Percentiles rank a stretch among this genome's conserved stretches.
Conservation (phyloP, 1,139 yeast species). For the Magnusiomyces ingens region DNA sequence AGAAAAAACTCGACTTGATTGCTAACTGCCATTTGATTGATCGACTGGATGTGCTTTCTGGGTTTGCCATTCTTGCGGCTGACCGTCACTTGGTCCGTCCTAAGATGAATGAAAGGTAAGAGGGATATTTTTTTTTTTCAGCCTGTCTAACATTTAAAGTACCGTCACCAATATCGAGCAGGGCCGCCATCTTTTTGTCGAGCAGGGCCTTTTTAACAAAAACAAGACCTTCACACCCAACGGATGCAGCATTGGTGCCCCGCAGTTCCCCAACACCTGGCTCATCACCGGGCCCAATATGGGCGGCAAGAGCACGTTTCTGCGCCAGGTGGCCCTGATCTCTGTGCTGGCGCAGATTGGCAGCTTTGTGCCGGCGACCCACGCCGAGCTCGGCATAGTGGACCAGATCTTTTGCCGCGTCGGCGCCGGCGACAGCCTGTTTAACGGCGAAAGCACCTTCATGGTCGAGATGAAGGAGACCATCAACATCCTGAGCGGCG, state of each 20-base stretch:
- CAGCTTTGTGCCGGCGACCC: slow-evolving; percentile 72
- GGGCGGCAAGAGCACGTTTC: slow-evolving; percentile 94
- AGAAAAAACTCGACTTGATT: slow-evolving; percentile 40
- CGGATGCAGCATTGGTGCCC: slow-evolving; percentile 42
- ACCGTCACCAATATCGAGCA: slow-evolving; percentile 24
- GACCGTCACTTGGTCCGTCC: slow-evolving; percentile 68
- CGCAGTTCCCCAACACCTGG: slow-evolving; percentile 20
- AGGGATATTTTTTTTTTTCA: slow-evolving; percentile 26
- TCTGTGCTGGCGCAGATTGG: slow-evolving; percentile 90
- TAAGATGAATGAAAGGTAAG: slow-evolving; percentile 43
- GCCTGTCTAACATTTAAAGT: background rate
- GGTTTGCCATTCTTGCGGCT: slow-evolving; percentile 63
- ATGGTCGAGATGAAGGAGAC: slow-evolving; percentile 99
- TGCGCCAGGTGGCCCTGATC: slow-evolving; percentile 82
- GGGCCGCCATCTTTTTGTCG: slow-evolving; percentile 90
- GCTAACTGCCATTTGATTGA: slow-evolving; percentile 47
- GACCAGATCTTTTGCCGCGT: slow-evolving; percentile 81
- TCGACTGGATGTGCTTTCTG: slow-evolving; percentile 61
- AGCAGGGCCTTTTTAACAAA: slow-evolving; percentile 52
- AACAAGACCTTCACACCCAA: slow-evolving; percentile 54
- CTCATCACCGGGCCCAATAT: slow-evolving; percentile 92
- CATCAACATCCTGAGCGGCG: slow-evolving; percentile 65
- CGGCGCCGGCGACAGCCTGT: slow-evolving; percentile 89
- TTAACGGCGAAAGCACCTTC: slow-evolving; percentile 81
- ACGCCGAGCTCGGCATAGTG: slow-evolving; percentile 69